Percentiles rank a stretch among this genome's conserved stretches.
phyloP scores from a whole-genome alignment of 139 green algal species.

The Tetradesmus obliquus region DNA sequence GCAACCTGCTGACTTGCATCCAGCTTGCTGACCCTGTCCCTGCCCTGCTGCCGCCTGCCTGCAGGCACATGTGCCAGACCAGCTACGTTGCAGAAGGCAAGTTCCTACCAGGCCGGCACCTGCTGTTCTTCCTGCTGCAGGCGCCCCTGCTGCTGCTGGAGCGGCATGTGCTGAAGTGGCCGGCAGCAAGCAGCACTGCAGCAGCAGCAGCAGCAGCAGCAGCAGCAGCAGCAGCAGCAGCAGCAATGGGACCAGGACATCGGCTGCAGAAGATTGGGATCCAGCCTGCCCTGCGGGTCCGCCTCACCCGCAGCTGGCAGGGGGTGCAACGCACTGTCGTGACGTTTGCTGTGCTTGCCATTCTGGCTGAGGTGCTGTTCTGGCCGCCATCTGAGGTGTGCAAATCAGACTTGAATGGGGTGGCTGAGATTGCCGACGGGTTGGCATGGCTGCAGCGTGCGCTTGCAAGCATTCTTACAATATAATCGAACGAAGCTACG shows the following conservation, averaged over 20 bases:
- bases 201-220: background rate
- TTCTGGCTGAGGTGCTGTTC: conserved; percentile 24
- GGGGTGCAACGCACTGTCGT: background rate
- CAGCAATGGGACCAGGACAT: background rate
- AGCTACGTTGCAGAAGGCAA: background rate
- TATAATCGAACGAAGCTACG: background rate
- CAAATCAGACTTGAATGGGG: background rate
- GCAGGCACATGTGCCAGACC: conserved; percentile 40
- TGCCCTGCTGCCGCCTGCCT: background rate
- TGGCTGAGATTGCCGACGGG: background rate
- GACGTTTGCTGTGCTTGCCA: conserved; percentile 7
- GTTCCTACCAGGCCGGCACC: background rate
- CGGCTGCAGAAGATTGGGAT: background rate
- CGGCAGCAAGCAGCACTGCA: background rate
- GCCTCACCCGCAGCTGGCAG: background rate
- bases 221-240: background rate
- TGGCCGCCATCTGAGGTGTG: conserved; percentile 25
- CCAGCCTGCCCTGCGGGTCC: no score
- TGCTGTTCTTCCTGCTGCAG: conserved; percentile 40
- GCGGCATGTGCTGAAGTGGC: background rate
- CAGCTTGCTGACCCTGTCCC: background rate
- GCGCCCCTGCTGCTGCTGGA: conserved; percentile 8
- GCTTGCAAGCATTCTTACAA: background rate
- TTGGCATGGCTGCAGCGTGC: background rate
- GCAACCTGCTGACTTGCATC: no score